Percentiles rank a stretch among this genome's conserved stretches.
Evolutionary conservation across 1,139 yeast genomes (phyloP).

Genomic region (Candida frijolesensis): DNA sequence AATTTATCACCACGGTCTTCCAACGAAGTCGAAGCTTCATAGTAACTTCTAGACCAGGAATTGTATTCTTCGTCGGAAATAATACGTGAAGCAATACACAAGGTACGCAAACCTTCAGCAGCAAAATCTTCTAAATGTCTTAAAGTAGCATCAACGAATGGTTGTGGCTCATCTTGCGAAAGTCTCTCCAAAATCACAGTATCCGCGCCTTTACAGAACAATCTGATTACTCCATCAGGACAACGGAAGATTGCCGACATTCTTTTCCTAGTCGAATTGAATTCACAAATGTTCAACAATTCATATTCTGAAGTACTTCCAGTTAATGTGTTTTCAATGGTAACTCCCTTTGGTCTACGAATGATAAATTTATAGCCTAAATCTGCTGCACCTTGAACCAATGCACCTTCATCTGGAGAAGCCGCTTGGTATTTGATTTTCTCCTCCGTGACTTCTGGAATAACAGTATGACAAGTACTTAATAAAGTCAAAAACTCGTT

Average conservation of each 20-base stretch:
- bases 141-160: constrained; percentile 78
- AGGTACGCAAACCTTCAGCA: constrained; percentile 90
- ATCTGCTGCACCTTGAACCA: constrained; percentile 90
- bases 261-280: constrained; percentile 95
- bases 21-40: constrained; percentile 81
- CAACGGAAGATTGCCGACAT: constrained; percentile 95
- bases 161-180: constrained; percentile 62
- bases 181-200: constrained; percentile 90
- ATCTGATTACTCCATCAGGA: constrained; percentile 88
- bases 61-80: constrained; percentile 78
- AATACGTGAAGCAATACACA: constrained; percentile 87
- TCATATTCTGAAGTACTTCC: constrained; percentile 54
- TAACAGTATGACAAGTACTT: constrained; percentile 96
- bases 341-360: constrained; percentile 83
- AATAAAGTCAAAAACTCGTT: constrained; percentile 81
- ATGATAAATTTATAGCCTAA: constrained; percentile 83
- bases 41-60: constrained; percentile 63
- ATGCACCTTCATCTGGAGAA: constrained; percentile 98
- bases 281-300: constrained; percentile 88
- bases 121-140: constrained; percentile 96
- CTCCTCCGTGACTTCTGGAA: constrained; percentile 79
- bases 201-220: constrained; percentile 97
- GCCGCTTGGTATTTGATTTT: constrained; percentile 94
- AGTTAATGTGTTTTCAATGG: constrained; percentile 56
- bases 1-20: constrained; percentile 72